A percentile compares a stretch with the other conserved stretches of the same genome.
Conservation (phyloP, 768 basidiomycete species). For the Lyophyllum atratum region DNA sequence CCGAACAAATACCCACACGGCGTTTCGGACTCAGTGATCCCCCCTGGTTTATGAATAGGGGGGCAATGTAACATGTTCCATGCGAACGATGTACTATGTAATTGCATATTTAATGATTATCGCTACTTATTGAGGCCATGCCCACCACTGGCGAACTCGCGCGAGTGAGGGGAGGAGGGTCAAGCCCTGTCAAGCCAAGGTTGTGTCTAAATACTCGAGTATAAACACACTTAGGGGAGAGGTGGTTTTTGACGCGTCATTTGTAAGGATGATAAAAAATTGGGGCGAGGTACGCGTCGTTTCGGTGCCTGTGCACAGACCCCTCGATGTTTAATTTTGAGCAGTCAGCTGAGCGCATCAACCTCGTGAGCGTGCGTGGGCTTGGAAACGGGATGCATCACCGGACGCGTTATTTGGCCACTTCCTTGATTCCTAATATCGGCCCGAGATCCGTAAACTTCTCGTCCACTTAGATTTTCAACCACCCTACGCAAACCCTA, state of each 20-base stretch:
- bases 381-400: background rate
- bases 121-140: slow-evolving; percentile 1
- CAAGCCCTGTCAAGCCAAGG: too few species aligned
- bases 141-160: background rate
- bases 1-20: background rate
- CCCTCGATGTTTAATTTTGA: background rate
- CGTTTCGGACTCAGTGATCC: background rate
- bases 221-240: background rate
- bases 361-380: background rate
- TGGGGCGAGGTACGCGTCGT: background rate
- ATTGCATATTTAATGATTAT: slow-evolving; percentile 16
- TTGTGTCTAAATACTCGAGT: background rate
- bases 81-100: slow-evolving; percentile 17
- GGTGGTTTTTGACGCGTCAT: background rate
- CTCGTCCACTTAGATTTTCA: background rate
- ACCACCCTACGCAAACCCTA: background rate
- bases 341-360: background rate
- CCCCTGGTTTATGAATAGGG: background rate
- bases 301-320: background rate
- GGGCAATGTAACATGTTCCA: slow-evolving; percentile 6
- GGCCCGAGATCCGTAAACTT: background rate
- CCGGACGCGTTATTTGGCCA: background rate
- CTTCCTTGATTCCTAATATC: background rate
- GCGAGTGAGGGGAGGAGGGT: too few species aligned
- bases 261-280: background rate